Conservation (phyloP, 768 basidiomycete species). For the Lactarius hatsudake region DNA sequence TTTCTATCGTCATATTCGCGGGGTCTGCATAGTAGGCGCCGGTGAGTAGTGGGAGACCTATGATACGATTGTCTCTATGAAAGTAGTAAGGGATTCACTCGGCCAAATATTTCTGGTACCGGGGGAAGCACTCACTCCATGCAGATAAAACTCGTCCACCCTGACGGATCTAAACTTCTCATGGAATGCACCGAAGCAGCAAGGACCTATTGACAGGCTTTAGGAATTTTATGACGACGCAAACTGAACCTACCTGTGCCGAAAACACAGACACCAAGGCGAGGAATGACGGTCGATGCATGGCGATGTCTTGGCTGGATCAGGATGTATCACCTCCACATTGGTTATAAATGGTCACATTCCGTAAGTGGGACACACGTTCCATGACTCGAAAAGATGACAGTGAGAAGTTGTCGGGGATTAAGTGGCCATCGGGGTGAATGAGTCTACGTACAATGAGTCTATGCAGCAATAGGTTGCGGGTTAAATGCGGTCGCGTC, state of each 20-base stretch:
- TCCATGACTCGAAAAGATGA: background rate
- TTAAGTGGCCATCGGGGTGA: background rate
- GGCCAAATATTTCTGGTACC: background rate
- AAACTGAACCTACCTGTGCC: background rate
- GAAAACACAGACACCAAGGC: background rate
- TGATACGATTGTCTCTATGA: background rate
- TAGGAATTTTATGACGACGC: no score
- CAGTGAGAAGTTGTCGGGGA: background rate
- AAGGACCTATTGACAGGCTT: background rate
- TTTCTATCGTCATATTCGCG: constrained; percentile 57
- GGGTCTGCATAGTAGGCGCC: constrained; percentile 45
- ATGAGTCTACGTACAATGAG: background rate
- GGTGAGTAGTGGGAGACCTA: constrained; percentile 40
- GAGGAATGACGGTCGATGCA: background rate
- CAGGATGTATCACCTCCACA: background rate
- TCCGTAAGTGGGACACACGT: background rate
- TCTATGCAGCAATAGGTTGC: background rate
- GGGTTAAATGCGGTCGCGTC: background rate
- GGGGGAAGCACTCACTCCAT: background rate
- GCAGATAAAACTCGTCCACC: background rate
- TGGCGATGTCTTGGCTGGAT: background rate
- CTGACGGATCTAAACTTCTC: background rate
- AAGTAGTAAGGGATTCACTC: no score
- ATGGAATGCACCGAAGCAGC: background rate
- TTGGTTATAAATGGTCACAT: background rate